A percentile compares a stretch with the other conserved stretches of the same genome.
Conservation (phyloP, 2,329 filamentous ascomycete genomes). For the Triangularia verruculosa region DNA sequence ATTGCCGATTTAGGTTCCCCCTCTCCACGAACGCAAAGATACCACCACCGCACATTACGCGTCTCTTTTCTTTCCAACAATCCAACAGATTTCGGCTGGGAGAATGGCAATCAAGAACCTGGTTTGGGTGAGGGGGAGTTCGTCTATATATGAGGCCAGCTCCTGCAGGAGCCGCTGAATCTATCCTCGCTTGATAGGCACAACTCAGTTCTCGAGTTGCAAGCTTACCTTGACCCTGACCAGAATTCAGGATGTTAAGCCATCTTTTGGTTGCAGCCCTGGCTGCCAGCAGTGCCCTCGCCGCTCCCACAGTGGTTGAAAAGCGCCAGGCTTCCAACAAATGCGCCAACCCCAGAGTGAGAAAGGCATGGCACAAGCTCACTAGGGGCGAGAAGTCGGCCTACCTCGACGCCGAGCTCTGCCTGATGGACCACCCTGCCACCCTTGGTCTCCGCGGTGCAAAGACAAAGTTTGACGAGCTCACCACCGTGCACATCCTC, state of each 20-base stretch:
- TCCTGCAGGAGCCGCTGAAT: not conserved
- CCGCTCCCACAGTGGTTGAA: not conserved
- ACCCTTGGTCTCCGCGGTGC: conserved; percentile 23
- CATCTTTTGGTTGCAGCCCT: not conserved
- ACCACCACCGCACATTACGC: not conserved
- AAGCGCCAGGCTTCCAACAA: not conserved
- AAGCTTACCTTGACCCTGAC: not conserved
- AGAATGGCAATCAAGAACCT: not conserved
- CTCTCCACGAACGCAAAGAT: not conserved
- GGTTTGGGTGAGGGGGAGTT: too few species aligned
- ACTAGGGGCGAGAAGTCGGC: conserved; percentile 23
- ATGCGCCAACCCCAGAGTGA: not conserved
- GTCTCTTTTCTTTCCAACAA: not conserved
- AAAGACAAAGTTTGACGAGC: conserved; percentile 29
- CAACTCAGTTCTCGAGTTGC: not conserved
- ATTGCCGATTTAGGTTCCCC: not conserved
- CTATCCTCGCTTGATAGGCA: not conserved
- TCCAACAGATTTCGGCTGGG: not conserved
- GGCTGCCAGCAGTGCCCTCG: not conserved
- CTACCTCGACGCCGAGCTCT: conserved; percentile 31
- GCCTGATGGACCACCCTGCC: conserved; percentile 28
- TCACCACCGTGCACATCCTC: conserved; percentile 28
- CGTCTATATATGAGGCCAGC: not conserved
- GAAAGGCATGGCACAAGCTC: conserved; percentile 27
- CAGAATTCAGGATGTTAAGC: not conserved